These are phyloP conservation scores for Elaeis oleifera DNA, from an alignment of 202 grass and related monocot species.

Conservation along the genomic window DNA sequence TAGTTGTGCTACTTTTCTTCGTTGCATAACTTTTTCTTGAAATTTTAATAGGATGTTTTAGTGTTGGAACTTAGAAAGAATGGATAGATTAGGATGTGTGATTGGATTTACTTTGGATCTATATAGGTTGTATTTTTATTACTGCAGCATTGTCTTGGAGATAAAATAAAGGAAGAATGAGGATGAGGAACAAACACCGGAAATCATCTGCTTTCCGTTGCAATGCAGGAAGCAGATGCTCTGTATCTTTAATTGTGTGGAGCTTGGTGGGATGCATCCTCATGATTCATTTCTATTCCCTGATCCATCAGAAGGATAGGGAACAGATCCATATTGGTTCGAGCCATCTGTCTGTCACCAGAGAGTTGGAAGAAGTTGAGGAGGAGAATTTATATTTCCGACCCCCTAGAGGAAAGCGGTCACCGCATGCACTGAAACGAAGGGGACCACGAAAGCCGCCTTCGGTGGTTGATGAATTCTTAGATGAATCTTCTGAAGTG, in stretches of 20 bases:
- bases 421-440: slow-evolving; percentile 73
- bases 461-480: slow-evolving; percentile 76
- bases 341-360: slow-evolving; percentile 24
- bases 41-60: background rate
- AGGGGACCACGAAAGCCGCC: slow-evolving; percentile 64
- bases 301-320: slow-evolving; percentile 32
- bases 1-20: too few relatives aligned
- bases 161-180: slow-evolving; percentile 51
- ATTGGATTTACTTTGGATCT: slow-evolving; percentile 5
- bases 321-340: slow-evolving; percentile 11
- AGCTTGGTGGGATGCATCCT: slow-evolving; percentile 46
- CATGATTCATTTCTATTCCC: slow-evolving; percentile 55
- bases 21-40: too few relatives aligned
- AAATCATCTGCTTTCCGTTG: slow-evolving; percentile 56
- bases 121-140: slow-evolving; percentile 25
- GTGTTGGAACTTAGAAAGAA: too few relatives aligned
- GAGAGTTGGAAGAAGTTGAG: slow-evolving; percentile 70
- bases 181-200: slow-evolving; percentile 57
- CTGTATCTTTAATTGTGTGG: slow-evolving; percentile 43
- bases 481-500: slow-evolving; percentile 74
- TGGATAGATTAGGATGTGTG: background rate
- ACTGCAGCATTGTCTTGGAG: slow-evolving; percentile 42
- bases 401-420: slow-evolving; percentile 54
- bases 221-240: slow-evolving; percentile 41
- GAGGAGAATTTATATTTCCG: slow-evolving; percentile 54